Percentiles rank a stretch among this genome's conserved stretches.
phyloP scores from a whole-genome alignment of 495 filamentous ascomycete species.

The Hypoxylon rickii region DNA sequence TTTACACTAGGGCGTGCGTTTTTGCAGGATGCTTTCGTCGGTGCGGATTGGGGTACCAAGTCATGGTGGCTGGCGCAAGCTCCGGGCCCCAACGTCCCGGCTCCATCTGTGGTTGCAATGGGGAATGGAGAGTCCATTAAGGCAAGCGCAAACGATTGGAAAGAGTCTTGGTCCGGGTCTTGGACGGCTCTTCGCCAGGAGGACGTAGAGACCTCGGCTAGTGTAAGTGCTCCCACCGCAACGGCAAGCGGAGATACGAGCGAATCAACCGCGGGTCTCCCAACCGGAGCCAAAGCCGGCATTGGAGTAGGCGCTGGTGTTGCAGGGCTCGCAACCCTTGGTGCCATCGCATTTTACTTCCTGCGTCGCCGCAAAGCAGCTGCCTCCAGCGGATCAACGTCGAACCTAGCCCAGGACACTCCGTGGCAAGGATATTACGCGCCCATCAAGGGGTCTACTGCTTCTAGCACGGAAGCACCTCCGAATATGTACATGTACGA shows the following conservation, averaged over 20 bases:
- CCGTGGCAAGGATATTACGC: constrained; percentile 30
- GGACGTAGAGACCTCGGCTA: constrained; percentile 10
- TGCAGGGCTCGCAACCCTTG: constrained; percentile 41
- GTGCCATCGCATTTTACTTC: constrained; percentile 44
- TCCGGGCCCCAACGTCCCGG: constrained; percentile 48
- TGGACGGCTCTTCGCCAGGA: constrained; percentile 41
- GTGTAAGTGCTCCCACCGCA: constrained; percentile 15
- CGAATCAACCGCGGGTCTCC: constrained; percentile 30
- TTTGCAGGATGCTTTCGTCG: constrained; percentile 61
- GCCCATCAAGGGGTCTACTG: constrained; percentile 29
- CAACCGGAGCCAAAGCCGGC: constrained; percentile 47
- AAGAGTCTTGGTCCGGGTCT: constrained; percentile 43
- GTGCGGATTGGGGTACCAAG: constrained; percentile 53
- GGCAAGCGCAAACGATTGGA: constrained; percentile 40
- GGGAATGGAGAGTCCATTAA: constrained; percentile 26
- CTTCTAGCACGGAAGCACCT: constrained; percentile 13
- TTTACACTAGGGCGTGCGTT: constrained; percentile 59
- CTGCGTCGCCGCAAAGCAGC: constrained; percentile 41
- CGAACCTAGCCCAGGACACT: constrained; percentile 9
- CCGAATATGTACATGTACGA: constrained; percentile 17
- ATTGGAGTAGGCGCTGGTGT: constrained; percentile 48
- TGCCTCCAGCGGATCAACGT: background rate
- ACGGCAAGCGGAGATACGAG: constrained; percentile 3
- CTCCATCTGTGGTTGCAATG: constrained; percentile 26
- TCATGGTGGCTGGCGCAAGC: constrained; percentile 57